phyloP scores from a whole-genome alignment of 768 basidiomycete genomes.

The Termitomyces sp. region DNA sequence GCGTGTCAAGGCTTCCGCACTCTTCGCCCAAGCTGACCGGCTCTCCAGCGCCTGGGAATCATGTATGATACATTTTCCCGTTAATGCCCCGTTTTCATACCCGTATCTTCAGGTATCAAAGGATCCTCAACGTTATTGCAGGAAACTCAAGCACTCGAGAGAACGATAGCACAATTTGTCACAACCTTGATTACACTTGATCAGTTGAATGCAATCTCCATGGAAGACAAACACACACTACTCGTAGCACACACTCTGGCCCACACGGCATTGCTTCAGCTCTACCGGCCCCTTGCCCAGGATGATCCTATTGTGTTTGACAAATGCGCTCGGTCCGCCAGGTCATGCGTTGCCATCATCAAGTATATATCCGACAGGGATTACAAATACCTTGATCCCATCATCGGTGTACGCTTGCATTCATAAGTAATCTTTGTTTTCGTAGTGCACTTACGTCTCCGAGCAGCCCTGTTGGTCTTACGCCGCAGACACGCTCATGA shows the following conservation, averaged over 20 bases:
- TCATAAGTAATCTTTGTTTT: background rate
- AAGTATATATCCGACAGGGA: slow-evolving; percentile 60
- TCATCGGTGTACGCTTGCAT: slow-evolving; percentile 54
- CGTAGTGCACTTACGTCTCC: slow-evolving; percentile 8
- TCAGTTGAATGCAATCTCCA: slow-evolving; percentile 49
- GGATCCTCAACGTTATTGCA: slow-evolving; percentile 44
- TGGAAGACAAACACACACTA: slow-evolving; percentile 55
- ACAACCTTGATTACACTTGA: slow-evolving; percentile 59
- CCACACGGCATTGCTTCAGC: slow-evolving; percentile 58
- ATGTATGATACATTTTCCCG: slow-evolving; percentile 30
- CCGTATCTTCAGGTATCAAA: slow-evolving; percentile 30
- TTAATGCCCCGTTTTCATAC: background rate
- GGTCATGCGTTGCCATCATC: slow-evolving; percentile 51
- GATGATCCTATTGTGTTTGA: slow-evolving; percentile 57
- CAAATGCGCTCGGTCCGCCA: slow-evolving; percentile 62
- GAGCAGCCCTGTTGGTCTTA: slow-evolving; percentile 66
- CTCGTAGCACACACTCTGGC: slow-evolving; percentile 60
- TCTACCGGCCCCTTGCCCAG: slow-evolving; percentile 56
- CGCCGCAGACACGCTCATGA: slow-evolving; percentile 60
- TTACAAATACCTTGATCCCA: slow-evolving; percentile 69
- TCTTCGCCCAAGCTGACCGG: slow-evolving; percentile 63
- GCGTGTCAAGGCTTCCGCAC: slow-evolving; percentile 70
- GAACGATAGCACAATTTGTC: slow-evolving; percentile 56
- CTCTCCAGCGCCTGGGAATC: slow-evolving; percentile 56
- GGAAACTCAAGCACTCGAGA: slow-evolving; percentile 57